Evolutionary conservation across 2,329 filamentous ascomycete genomes (phyloP), one percentile per base, ranked within the genome.

Genomic region (Paracamarosporium sp.): DNA sequence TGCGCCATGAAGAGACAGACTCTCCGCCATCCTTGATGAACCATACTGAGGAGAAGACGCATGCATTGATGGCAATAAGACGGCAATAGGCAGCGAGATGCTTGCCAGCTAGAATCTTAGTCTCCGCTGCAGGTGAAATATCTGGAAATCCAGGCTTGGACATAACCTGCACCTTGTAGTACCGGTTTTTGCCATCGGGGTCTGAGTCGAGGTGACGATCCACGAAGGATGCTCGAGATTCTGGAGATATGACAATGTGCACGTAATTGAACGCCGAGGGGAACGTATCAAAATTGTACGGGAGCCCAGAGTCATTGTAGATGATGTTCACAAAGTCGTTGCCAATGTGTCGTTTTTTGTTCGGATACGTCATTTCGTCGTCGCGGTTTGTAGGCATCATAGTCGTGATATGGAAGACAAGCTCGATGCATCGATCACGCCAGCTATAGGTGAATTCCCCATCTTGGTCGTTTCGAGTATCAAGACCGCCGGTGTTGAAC

Each of bases 281-380:
- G 67, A 99, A 96, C 0, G 92, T 97, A 73, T 97, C 87, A 73
- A 97, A 96, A 53, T 86, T 85, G 80, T 97, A 98, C 0, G 91
- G 90, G 46, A 89, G 77, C n/a, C 95, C 94, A 2, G 93, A 97
- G 70, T 96, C 92, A 75, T 99, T 99, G 83, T 96, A 99, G 56
- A 99, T 90, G 66, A 99, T 96, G 73, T 97, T 98, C 72, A 99
- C 95, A 75, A 92, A 96, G 76, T 98, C 95, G 72, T 99, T 99
- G 56, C 95, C 95, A 59, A 98, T 95, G 71, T 98, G 96, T 2
- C 88, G 85, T 78, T 99, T 99, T 81, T 99, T 99, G 74, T 87
- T 85, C 60, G 89, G 88, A 70, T 76, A 73, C 24, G 90, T 92
- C 60, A 87, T 84, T 67, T 97, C 93, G 28, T 86, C 84, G 53